Percentiles rank a stretch among this genome's conserved stretches.
These are phyloP conservation scores for Coniferiporia sulphurascens DNA, from an alignment of 1,284 basidiomycete species.

Conservation along the genomic window DNA sequence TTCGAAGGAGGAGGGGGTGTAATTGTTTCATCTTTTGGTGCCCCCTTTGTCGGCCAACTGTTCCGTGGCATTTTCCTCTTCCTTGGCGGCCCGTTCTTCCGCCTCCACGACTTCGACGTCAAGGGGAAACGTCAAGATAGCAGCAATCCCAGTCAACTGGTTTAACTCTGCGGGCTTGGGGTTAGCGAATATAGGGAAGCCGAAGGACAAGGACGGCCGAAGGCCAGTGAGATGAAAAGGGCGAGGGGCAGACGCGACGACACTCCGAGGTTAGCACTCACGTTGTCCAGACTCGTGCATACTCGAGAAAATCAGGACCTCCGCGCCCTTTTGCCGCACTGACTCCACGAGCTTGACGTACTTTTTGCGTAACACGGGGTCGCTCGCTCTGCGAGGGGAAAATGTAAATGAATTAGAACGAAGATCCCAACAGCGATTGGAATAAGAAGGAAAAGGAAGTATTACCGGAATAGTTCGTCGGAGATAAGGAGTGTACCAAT, in stretches of 20 bases:
- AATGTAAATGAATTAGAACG: slow-evolving; percentile 5
- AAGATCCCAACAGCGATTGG: neutral
- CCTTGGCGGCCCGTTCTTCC: slow-evolving; percentile 68
- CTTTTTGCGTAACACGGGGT: slow-evolving; percentile 71
- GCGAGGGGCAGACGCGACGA: neutral
- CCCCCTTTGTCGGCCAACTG: neutral
- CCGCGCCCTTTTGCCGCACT: slow-evolving; percentile 84
- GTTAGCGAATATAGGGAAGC: neutral
- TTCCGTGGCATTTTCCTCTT: slow-evolving; percentile 31
- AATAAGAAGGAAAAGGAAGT: slow-evolving; percentile 8
- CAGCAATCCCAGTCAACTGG: slow-evolving; percentile 91
- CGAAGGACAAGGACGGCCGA: neutral
- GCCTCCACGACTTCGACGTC: slow-evolving; percentile 92
- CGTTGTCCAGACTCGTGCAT: slow-evolving; percentile 99
- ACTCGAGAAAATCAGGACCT: slow-evolving; percentile 94
- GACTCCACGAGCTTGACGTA: slow-evolving; percentile 90
- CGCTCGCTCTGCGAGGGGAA: slow-evolving; percentile 51
- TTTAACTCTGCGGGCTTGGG: slow-evolving; percentile 69
- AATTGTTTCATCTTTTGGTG: neutral
- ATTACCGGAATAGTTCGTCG: slow-evolving; percentile 87
- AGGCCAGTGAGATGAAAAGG: slow-evolving; percentile 5
- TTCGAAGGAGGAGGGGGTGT: neutral
- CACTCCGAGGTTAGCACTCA: slow-evolving; percentile 36
- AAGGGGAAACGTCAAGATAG: slow-evolving; percentile 93
- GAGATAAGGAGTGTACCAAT: slow-evolving; percentile 94